Evolutionary conservation across 306 rosid species (phyloP).

Genomic region (Urtica urens): DNA sequence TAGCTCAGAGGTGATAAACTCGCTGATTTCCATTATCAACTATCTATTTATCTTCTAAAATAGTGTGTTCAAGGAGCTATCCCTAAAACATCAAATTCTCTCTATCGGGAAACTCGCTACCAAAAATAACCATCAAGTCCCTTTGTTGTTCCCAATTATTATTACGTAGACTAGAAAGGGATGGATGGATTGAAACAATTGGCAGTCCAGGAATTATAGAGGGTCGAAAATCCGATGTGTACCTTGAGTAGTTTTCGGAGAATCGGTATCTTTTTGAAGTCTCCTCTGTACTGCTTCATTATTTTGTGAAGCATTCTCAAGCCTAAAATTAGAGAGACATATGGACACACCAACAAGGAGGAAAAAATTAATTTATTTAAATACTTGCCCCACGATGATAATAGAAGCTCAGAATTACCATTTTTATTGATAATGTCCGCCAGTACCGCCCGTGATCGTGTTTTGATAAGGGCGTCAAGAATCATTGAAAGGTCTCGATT

Average conservation of each 20-base stretch:
- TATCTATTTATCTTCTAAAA: not conserved
- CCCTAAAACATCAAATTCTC: no score
- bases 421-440: conserved; percentile 79
- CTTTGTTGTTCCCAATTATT: not conserved
- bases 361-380: not conserved
- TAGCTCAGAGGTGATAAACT: conserved; percentile 4
- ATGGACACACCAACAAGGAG: conserved; percentile 14
- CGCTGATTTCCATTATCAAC: not conserved
- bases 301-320: conserved; percentile 94
- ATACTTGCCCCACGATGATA: not conserved
- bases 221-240: not conserved
- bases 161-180: not conserved
- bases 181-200: no score
- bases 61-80: no score
- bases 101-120: not conserved
- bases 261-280: conserved; percentile 95
- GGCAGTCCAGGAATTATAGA: not conserved
- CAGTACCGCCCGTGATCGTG: conserved; percentile 82
- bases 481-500: conserved; percentile 99
- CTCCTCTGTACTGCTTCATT: conserved; percentile 74
- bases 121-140: not conserved
- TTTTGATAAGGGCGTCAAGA: conserved; percentile 90
- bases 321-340: conserved; percentile 32
- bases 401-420: conserved; percentile 34
- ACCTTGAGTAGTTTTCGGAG: conserved; percentile 98